Conservation (phyloP, 441 rosid species). For the Adansonia grandidieri region DNA sequence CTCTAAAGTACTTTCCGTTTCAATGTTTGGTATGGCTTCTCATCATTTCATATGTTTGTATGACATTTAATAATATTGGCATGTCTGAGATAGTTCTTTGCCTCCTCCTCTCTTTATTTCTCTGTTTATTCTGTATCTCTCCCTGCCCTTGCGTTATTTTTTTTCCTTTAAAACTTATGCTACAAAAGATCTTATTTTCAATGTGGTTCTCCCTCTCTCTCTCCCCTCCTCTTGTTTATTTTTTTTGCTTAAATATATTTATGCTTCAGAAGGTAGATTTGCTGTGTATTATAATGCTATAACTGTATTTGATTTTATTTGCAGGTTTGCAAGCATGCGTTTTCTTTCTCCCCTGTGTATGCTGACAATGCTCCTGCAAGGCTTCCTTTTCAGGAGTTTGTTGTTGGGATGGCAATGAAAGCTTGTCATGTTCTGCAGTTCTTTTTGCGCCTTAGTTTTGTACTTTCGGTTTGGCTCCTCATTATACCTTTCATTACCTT, state of each 20-base stretch:
- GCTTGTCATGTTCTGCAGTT: slow-evolving; percentile 92
- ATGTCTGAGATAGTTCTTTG: not conserved
- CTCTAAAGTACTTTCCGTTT: not conserved
- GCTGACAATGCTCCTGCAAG: slow-evolving; percentile 95
- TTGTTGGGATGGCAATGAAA: slow-evolving; percentile 92
- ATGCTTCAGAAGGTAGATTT: not conserved
- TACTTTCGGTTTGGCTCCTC: slow-evolving; percentile 96
- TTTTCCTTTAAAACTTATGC: not conserved
- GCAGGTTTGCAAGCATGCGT: slow-evolving; percentile 97
- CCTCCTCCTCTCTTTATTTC: not conserved
- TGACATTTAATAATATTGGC: not conserved
- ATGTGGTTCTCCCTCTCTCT: not conserved
- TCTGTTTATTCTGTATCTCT: not conserved
- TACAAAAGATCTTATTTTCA: not conserved
- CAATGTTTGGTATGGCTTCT: not conserved
- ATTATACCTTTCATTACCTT: slow-evolving; percentile 95
- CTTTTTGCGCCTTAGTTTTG: slow-evolving; percentile 92
- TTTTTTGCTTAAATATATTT: not conserved
- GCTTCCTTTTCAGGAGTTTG: slow-evolving; percentile 98
- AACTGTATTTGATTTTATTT: slow-evolving; percentile 23
- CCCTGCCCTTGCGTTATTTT: not conserved
- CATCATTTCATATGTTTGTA: not conserved
- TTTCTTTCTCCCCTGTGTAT: slow-evolving; percentile 96
- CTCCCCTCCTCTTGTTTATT: not conserved
- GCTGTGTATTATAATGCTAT: slow-evolving; percentile 17